phyloP scores from a whole-genome alignment of 2,329 filamentous ascomycete genomes.

The Aspergillus persii region DNA sequence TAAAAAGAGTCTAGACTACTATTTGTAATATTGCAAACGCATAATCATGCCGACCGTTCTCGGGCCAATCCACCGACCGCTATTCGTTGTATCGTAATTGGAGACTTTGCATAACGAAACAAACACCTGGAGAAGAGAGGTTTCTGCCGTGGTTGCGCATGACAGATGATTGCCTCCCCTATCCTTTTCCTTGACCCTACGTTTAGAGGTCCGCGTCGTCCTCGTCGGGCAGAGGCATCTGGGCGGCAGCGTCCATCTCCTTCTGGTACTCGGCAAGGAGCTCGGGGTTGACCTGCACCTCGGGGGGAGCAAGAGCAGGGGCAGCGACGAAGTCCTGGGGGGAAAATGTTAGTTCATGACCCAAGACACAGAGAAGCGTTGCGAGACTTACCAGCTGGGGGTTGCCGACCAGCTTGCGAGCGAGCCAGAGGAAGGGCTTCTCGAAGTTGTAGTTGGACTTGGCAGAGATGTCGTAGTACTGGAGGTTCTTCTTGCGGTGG shows the following conservation, averaged over 20 bases:
- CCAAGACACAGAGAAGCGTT: slow-evolving; percentile 18
- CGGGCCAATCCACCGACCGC: slow-evolving; percentile 32
- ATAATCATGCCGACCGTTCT: slow-evolving; percentile 35
- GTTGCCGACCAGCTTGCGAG: slow-evolving; percentile 97
- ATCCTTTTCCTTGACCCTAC: slow-evolving; percentile 12
- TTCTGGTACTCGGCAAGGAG: slow-evolving; percentile 78
- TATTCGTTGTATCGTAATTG: slow-evolving; percentile 39
- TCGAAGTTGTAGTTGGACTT: slow-evolving; percentile 99
- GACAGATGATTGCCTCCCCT: slow-evolving; percentile 6
- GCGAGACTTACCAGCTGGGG: slow-evolving; percentile 66
- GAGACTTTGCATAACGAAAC: slow-evolving; percentile 27
- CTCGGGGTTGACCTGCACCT: slow-evolving; percentile 80
- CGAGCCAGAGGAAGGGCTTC: slow-evolving; percentile 99
- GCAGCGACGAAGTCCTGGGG: slow-evolving; percentile 90
- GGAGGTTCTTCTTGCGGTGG: slow-evolving; percentile 99
- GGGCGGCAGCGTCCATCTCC: slow-evolving; percentile 81
- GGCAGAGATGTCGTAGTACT: slow-evolving; percentile 99
- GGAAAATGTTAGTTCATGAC: slow-evolving; percentile 21
- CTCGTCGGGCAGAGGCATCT: slow-evolving; percentile 89
- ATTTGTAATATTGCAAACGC: slow-evolving; percentile 32
- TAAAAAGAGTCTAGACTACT: slow-evolving; percentile 24
- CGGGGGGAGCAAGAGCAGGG: slow-evolving; percentile 88
- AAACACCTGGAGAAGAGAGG: slow-evolving; percentile 11
- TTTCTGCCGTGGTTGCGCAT: slow-evolving; percentile 6
- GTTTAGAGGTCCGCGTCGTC: slow-evolving; percentile 67